Percentiles rank a stretch among this genome's conserved stretches.
Evolutionary conservation across 1,284 basidiomycete genomes (phyloP).

Genomic region (Moniliophthora roreri): DNA sequence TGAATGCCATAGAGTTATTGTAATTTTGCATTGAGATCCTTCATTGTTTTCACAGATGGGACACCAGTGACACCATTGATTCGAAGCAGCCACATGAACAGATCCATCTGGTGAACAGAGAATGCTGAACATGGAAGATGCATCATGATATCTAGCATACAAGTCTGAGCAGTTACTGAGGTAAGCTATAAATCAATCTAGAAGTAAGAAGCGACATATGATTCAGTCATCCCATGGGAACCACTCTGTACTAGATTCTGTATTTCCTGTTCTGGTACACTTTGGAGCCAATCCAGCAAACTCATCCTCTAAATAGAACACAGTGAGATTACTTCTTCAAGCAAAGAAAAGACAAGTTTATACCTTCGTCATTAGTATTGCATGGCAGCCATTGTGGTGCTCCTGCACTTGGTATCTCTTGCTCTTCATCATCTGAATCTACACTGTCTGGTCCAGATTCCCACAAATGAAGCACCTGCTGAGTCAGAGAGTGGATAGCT

Average conservation of each 20-base stretch:
- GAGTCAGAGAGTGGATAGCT: too few species aligned
- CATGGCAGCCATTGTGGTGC: too few species aligned
- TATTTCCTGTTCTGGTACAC: neutral
- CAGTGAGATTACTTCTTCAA: too few species aligned
- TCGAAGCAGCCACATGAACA: conserved; percentile 31
- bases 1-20: conserved; percentile 31
- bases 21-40: conserved; percentile 23
- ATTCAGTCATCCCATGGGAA: neutral
- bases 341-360: too few species aligned
- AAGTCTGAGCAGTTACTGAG: conserved; percentile 25
- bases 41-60: conserved; percentile 26
- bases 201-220: neutral
- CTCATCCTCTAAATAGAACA: neutral
- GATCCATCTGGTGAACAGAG: conserved; percentile 30
- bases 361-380: too few species aligned
- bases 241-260: neutral
- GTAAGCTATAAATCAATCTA: neutral
- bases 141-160: conserved; percentile 33
- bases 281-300: neutral
- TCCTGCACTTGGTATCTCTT: too few species aligned
- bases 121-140: conserved; percentile 35
- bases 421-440: too few species aligned
- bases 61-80: conserved; percentile 29
- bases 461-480: too few species aligned
- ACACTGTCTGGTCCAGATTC: too few species aligned